Conservation (phyloP, 2,329 filamentous ascomycete species). For the Fusarium sambucinum region DNA sequence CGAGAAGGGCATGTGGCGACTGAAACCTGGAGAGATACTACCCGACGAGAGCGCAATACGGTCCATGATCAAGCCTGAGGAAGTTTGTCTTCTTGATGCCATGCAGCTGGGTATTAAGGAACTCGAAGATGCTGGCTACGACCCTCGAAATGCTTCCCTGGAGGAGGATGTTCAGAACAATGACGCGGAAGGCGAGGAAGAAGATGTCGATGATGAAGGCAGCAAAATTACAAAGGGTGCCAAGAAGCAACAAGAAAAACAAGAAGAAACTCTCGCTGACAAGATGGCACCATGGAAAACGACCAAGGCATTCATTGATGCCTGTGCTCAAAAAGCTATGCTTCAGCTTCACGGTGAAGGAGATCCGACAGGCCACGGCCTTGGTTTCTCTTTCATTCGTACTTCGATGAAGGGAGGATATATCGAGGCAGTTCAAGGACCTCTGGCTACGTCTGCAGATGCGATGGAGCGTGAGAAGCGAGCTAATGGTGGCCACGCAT, state of each 20-base stretch:
- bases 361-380: slow-evolving; percentile 91
- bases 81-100: slow-evolving; percentile 92
- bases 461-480: slow-evolving; percentile 89
- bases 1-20: slow-evolving; percentile 83
- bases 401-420: slow-evolving; percentile 99
- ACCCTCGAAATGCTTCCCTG: slow-evolving; percentile 69
- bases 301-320: slow-evolving; percentile 95
- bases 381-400: slow-evolving; percentile 97
- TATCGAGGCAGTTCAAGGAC: slow-evolving; percentile 80
- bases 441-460: slow-evolving; percentile 77
- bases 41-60: slow-evolving; percentile 86
- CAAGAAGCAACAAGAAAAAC: slow-evolving; percentile 62
- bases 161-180: slow-evolving; percentile 75
- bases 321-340: slow-evolving; percentile 96
- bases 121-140: slow-evolving; percentile 90
- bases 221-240: slow-evolving; percentile 55
- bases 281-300: slow-evolving; percentile 96
- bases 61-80: slow-evolving; percentile 92
- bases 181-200: slow-evolving; percentile 71
- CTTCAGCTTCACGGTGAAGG: slow-evolving; percentile 93
- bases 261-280: slow-evolving; percentile 81
- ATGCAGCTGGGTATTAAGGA: slow-evolving; percentile 97
- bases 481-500: slow-evolving; percentile 92
- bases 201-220: slow-evolving; percentile 60
- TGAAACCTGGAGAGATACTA: slow-evolving; percentile 77